A percentile compares a stretch with the other conserved stretches of the same genome.
phyloP scores from a whole-genome alignment of 805 yeast species.

The Saccharomyces cerevisiae region DNA sequence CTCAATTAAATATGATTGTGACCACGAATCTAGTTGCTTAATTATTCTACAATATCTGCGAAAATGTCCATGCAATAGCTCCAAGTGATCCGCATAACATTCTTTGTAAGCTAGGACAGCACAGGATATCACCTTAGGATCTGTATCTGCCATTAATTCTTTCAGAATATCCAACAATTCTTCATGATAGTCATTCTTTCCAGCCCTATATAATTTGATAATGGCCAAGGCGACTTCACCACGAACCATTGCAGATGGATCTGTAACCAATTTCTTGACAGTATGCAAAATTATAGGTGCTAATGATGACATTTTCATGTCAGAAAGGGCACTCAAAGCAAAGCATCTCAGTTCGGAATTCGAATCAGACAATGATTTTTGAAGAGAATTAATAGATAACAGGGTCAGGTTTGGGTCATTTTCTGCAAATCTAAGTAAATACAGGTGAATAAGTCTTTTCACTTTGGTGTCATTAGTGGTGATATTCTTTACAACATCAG shows the following conservation, averaged over 20 bases:
- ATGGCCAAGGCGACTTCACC: conserved; percentile 72
- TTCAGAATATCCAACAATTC: conserved; percentile 46
- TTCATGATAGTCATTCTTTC: conserved; percentile 36
- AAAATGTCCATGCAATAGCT: conserved; percentile 62
- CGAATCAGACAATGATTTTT: conserved; percentile 67
- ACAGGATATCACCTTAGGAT: conserved; percentile 58
- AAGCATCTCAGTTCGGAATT: conserved; percentile 60
- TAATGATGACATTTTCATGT: conserved; percentile 74
- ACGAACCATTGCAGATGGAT: conserved; percentile 71
- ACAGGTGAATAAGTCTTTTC: conserved; percentile 67
- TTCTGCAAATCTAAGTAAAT: conserved; percentile 70
- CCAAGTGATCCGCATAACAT: conserved; percentile 50
- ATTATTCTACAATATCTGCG: conserved; percentile 46
- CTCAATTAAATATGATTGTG: conserved; percentile 53
- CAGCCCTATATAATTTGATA: conserved; percentile 42
- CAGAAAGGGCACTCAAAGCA: conserved; percentile 71
- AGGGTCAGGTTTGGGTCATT: conserved; percentile 83
- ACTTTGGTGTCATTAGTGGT: conserved; percentile 58
- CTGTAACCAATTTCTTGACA: conserved; percentile 57
- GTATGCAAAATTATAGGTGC: conserved; percentile 71
- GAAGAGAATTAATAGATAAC: conserved; percentile 83
- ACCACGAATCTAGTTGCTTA: conserved; percentile 60
- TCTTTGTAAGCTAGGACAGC: conserved; percentile 51
- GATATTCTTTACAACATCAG: conserved; percentile 84
- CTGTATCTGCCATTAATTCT: conserved; percentile 55